Evolutionary conservation across 305 asterid species (phyloP).

Genomic region (Fraxinus floribunda): DNA sequence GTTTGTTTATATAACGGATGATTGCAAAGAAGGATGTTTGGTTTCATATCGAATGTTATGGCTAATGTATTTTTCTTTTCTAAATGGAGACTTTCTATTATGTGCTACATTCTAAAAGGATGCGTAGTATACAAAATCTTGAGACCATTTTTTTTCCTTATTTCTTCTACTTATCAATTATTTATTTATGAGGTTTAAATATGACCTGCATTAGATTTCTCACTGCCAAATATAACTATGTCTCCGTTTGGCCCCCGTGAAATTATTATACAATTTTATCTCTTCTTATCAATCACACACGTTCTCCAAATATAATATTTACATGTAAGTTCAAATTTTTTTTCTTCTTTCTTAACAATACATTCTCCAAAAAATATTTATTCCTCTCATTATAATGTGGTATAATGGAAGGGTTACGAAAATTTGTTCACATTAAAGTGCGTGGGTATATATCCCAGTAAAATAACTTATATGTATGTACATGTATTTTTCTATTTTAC

Average conservation of each 20-base stretch:
- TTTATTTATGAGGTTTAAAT: background rate
- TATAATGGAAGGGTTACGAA: background rate
- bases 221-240: background rate
- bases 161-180: background rate
- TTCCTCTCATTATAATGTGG: background rate
- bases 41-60: background rate
- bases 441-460: background rate
- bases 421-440: background rate
- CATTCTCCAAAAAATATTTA: no score
- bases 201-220: background rate
- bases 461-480: background rate
- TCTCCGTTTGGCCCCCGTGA: background rate
- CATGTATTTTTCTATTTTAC: background rate
- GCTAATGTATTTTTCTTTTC: background rate
- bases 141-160: background rate
- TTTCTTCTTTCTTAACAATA: no score
- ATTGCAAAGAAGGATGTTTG: background rate
- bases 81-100: background rate
- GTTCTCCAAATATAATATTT: no score
- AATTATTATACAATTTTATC: no score
- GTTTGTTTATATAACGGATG: constrained; percentile 1
- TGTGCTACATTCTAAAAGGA: background rate
- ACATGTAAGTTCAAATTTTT: no score
- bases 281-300: background rate
- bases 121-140: background rate